phyloP scores from a whole-genome alignment of 2,329 filamentous ascomycete species.

The Xylariaceae sp. region DNA sequence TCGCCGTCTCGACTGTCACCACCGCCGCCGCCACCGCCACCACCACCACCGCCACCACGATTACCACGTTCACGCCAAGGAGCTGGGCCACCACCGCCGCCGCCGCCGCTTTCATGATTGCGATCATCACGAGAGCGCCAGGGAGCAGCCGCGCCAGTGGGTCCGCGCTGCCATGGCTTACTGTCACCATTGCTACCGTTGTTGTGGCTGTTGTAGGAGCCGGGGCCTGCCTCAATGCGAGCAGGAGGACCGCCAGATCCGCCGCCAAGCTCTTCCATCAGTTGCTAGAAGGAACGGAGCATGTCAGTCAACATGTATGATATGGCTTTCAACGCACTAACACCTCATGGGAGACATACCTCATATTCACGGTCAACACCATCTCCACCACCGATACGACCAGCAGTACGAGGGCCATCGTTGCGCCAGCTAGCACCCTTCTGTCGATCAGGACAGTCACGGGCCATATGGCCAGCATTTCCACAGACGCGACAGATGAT shows the following conservation, averaged over 20 bases:
- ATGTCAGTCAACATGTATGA: slow-evolving; percentile 37
- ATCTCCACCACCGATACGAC: slow-evolving; percentile 70
- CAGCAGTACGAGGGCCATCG: slow-evolving; percentile 53
- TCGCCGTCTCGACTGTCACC: slow-evolving; percentile 33
- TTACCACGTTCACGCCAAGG: slow-evolving; percentile 50
- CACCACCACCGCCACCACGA: slow-evolving; percentile 27
- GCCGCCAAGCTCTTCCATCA: slow-evolving; percentile 94
- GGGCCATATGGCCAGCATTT: slow-evolving; percentile 96
- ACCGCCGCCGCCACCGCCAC: slow-evolving; percentile 37
- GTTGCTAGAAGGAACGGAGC: slow-evolving; percentile 53
- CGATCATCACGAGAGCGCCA: slow-evolving; percentile 61
- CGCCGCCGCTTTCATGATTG: slow-evolving; percentile 40
- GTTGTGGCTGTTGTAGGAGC: slow-evolving; percentile 48
- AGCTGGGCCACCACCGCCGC: slow-evolving; percentile 43
- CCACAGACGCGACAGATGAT: slow-evolving; percentile 98
- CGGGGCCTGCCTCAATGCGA: slow-evolving; percentile 81
- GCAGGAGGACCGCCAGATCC: slow-evolving; percentile 62
- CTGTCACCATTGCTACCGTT: slow-evolving; percentile 43
- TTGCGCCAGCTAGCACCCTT: slow-evolving; percentile 91
- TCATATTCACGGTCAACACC: slow-evolving; percentile 92
- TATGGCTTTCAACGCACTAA: not conserved
- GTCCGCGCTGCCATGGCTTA: slow-evolving; percentile 85
- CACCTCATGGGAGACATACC: slow-evolving; percentile 48
- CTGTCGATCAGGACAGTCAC: slow-evolving; percentile 93
- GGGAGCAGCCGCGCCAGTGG: slow-evolving; percentile 76